Percentiles rank a stretch among this genome's conserved stretches.
Conservation (phyloP, 495 filamentous ascomycete species). For the Astrothelium subdiscretum region DNA sequence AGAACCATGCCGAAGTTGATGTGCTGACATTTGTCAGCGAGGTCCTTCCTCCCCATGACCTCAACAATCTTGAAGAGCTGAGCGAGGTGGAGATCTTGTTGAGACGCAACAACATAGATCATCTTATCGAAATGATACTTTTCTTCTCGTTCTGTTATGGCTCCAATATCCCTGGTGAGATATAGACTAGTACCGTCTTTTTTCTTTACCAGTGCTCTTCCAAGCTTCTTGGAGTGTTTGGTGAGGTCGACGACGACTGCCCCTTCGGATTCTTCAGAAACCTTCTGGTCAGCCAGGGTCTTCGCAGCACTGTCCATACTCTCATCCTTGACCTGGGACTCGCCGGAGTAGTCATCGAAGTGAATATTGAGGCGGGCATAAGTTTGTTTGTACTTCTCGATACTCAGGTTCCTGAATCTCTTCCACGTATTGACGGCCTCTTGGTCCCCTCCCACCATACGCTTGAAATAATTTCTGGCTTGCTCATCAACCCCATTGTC, state of each 20-base stretch:
- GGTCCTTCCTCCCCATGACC: constrained; percentile 54
- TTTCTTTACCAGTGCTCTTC: constrained; percentile 55
- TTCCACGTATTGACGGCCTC: constrained; percentile 72
- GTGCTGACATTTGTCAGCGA: constrained; percentile 52
- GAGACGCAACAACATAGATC: constrained; percentile 61
- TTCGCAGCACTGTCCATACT: constrained; percentile 61
- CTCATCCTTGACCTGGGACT: constrained; percentile 79
- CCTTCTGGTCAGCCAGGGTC: constrained; percentile 55
- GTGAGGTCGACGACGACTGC: constrained; percentile 81
- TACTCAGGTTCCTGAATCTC: constrained; percentile 81
- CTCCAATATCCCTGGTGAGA: constrained; percentile 62
- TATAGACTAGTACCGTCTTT: constrained; percentile 60
- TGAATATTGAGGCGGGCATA: constrained; percentile 81
- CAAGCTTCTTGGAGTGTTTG: constrained; percentile 61
- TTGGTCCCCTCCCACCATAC: constrained; percentile 73
- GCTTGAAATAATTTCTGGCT: constrained; percentile 74
- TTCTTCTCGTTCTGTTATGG: constrained; percentile 49
- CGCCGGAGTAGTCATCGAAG: constrained; percentile 89
- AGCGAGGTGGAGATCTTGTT: constrained; percentile 61
- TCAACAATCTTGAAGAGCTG: constrained; percentile 63
- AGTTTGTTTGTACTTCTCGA: constrained; percentile 69
- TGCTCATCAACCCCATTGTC: constrained; percentile 52
- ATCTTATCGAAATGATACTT: constrained; percentile 61
- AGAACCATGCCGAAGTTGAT: constrained; percentile 65
- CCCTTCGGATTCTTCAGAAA: constrained; percentile 75